Base-by-base conservation (phyloP, 768 basidiomycete genomes). In the Lepiota venenata region DNA sequence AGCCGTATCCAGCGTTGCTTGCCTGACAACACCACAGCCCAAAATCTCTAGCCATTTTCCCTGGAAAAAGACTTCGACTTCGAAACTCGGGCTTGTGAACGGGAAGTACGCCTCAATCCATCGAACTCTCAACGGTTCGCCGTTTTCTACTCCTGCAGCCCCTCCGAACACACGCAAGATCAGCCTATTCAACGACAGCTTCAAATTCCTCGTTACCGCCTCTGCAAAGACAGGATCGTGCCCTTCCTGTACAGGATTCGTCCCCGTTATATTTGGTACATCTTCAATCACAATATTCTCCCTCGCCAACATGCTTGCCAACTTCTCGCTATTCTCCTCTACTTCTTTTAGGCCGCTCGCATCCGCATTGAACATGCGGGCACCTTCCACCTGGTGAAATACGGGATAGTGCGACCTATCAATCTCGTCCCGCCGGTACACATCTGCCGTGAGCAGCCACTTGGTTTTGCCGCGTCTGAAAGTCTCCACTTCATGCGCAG, bases 91-190 rank as follows among this genome's bases (percentile, higher is more conserved):
- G 56, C 86, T 89, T 52, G 97, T 99, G 78, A 96, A 99, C 1
- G 97, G 97, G 72, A 99, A 98, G 64, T 90, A 92, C 2, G 96
- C 93, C 66, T 98, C 93, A 59, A 98, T 98, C 97, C 97, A 99
- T 18, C 97, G 78, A 22, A 99, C 88, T 58, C 82, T 77, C 57
- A 99, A 74, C 21, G 97, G 95, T 47, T 89, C 81, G 36, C 79
- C 74, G 15, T 73, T 74, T 20, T 69, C 75, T 22, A 74, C 73
- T 10, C 74, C 80, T 15, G 74, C 75, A 10, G 68, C 75, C 8
- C 75, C 78, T 3, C 90, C 89, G 67, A 98, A 98, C 22, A 99
- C 73, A 50, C 79, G 76, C 50, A 94, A 75, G 60, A 99, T 81
- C 47, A 99, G 74, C 40, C 84, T 81, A 64, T 98, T 98, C 63